Base-by-base conservation (phyloP, 1,284 basidiomycete species). In the Flammula alnicola region DNA sequence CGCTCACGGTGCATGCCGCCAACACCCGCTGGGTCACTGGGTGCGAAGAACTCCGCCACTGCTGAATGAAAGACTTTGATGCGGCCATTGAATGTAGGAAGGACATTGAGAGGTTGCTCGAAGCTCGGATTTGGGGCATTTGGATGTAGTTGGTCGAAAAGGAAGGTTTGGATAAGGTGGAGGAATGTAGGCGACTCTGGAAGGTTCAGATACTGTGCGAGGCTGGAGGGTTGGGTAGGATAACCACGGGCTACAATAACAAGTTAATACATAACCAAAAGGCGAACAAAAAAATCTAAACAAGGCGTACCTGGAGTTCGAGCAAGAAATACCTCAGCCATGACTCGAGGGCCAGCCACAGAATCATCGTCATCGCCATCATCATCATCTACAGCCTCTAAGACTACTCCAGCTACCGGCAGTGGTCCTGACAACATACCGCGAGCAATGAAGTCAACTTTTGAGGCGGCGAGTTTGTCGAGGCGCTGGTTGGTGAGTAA, bases 21-120 rank as follows among this genome's bases (percentile, higher is more conserved):
- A 3, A 49, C 27, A 11, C 68, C 65, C 17, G 53, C 60, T 1
- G 50, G 38, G 38, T 69, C 57, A 44, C 67, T 67, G 12, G 62
- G 64, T 10, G 68, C 66, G 52, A 56, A 63, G 45, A 59, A 69
- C 0, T 33, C 48, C 0, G 65, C 55, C 11, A 54, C 41, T 2
- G 65, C 68, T 22, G 66, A 70, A 10, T 54, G 54, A 25, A 55
- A 63, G 0, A 20, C n/a, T 16, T 9, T 5, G 16, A 38, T 33
- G 29, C 22, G 4, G 30, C 43, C 14, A 22, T 9, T 23, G 30
- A 35, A 44, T 3, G 5, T 32, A 2, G 17, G 14, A 22, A 31
- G 30, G 20, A n/a, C 11, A 3, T 32, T 32, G 9, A 35, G 27
- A 14, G n/a, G n/a, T n/a, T n/a, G n/a, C n/a, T 10, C 7, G 41